A percentile compares a stretch with the other conserved stretches of the same genome.
phyloP scores from a whole-genome alignment of 106 monocot species.

The Platanthera guangdongensis region DNA sequence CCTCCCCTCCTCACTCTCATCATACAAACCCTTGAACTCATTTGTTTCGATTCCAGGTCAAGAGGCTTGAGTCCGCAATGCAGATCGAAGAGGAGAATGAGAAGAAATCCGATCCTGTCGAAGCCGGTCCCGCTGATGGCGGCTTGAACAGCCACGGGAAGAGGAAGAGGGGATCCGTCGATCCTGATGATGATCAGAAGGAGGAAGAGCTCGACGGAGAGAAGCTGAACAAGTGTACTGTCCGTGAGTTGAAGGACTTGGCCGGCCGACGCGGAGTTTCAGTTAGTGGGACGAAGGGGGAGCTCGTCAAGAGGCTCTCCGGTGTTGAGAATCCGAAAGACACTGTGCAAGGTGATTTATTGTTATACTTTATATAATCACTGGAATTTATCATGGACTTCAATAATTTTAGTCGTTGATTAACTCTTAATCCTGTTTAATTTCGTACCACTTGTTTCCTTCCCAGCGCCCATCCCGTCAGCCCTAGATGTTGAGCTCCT shows the following conservation, averaged over 20 bases:
- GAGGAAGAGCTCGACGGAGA: constrained; percentile 14
- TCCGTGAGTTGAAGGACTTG: constrained; percentile 31
- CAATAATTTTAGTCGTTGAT: too few relatives aligned
- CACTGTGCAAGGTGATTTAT: constrained; percentile 1
- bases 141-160: constrained; percentile 16
- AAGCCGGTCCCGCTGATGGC: neutral
- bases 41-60: constrained; percentile 27
- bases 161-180: constrained; percentile 14
- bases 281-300: constrained; percentile 38
- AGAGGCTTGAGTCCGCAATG: constrained; percentile 45
- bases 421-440: too few relatives aligned
- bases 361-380: neutral
- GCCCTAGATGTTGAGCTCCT: too few relatives aligned
- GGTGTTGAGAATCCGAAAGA: constrained; percentile 14
- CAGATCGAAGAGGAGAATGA: constrained; percentile 29
- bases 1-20: constrained; percentile 8
- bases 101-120: neutral
- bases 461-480: too few relatives aligned
- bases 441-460: too few relatives aligned
- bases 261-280: constrained; percentile 31
- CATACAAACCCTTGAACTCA: neutral
- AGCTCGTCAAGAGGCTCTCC: constrained; percentile 43
- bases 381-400: too few relatives aligned
- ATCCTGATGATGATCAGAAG: neutral
- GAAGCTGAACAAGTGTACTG: constrained; percentile 31